Conservation (phyloP, 306 rosid species). For the Trifolium dubium region DNA sequence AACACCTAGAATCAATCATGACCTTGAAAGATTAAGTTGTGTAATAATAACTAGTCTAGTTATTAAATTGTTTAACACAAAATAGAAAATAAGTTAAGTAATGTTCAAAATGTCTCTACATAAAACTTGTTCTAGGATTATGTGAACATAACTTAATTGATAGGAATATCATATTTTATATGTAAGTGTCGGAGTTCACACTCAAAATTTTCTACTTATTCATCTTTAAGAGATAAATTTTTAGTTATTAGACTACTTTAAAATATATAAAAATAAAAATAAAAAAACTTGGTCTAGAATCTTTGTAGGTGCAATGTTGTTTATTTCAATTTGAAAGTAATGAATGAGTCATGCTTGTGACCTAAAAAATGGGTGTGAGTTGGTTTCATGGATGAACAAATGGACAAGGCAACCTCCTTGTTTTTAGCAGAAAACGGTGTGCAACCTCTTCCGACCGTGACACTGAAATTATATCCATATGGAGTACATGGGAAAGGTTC, state of each 20-base stretch:
- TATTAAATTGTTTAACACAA: background rate
- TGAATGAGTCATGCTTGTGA: conserved; percentile 44
- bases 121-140: too few species aligned
- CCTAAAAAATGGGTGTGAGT: conserved; percentile 46
- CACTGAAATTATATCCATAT: conserved; percentile 26
- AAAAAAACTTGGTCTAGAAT: conserved; percentile 33
- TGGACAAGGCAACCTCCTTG: conserved; percentile 55
- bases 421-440: conserved; percentile 47
- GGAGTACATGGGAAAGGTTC: background rate
- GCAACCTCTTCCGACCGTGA: conserved; percentile 49
- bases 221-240: too few species aligned
- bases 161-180: too few species aligned
- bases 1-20: conserved; percentile 1
- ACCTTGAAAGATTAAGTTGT: background rate
- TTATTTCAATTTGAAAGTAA: conserved; percentile 2
- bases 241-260: background rate
- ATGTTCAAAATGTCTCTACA: too few species aligned
- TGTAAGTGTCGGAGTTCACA: too few species aligned
- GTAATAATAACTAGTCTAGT: background rate
- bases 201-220: too few species aligned
- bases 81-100: too few species aligned
- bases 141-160: too few species aligned
- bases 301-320: conserved; percentile 36
- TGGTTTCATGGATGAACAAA: conserved; percentile 34
- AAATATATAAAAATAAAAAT: too few species aligned